Evolutionary conservation across 2,329 filamentous ascomycete genomes (phyloP), one percentile per base, ranked within the genome.

Genomic region (Trichoderma sp.): DNA sequence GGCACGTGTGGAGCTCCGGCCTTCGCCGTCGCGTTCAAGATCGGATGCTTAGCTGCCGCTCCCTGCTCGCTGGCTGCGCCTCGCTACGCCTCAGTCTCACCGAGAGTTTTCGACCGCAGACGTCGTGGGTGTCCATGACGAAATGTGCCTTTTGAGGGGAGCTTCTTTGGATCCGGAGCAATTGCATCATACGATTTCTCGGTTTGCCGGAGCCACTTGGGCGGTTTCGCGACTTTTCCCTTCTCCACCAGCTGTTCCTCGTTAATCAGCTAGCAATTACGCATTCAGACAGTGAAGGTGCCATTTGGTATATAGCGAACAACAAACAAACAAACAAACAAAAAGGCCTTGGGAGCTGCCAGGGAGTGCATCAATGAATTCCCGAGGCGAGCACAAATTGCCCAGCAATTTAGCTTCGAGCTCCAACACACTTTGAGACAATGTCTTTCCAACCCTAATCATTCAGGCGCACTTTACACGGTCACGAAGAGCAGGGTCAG

Each of bases 81-180:
- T 64, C 60, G 26, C 60, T 64, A 64, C 60, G 60, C 60, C 60
- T 55, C 60, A 64, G 14, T 37, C 60, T 55, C 60, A 43, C 60
- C 60, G 49, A 64, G 60, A 43, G 16, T 43, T 64, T 64, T 55
- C 32, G 39, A 55, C 34, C 24, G 34, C 60, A 28, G 26, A 24
- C 30, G 60, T 54, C 32, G 43, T 30, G 34, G 39, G 54, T 55
- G 34, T 39, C 32, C 34, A 64, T 64, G 60, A 64, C 60, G 60
- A 64, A 64, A 64, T 55, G 18, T 24, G 24, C 51, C 49, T 30
- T 55, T n/a, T 11, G 34, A 14, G 11, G 21, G 49, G 49, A 39
- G 24, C 11, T n/a, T 34, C 18, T 37, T 21, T 37, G 21, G 32
- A 64, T 64, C 60, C 32, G 49, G 49, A 37, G 60, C 60, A 43